Base-by-base conservation (phyloP, 192 early-diverging fungal species). In the Backusella tarrabulga region DNA sequence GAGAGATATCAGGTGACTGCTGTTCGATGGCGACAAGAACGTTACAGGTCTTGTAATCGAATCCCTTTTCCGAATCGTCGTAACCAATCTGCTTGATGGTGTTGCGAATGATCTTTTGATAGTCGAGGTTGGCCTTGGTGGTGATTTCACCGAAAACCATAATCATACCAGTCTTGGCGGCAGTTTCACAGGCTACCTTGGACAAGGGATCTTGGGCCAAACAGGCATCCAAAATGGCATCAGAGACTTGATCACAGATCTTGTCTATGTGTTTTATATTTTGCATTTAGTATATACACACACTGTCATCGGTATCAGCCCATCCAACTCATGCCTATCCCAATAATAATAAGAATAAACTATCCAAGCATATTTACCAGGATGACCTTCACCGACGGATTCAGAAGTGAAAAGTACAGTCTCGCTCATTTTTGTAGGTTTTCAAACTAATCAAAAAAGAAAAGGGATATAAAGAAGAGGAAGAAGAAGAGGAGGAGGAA, bases 11-110 rank as follows among this genome's bases (percentile, higher is more conserved):
- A 78, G 98, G 98, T 74, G 98, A 99, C 88, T 99, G 98, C 89
- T 98, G 96, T 88, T 99, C 98, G 82, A 99, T 98, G 85, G 97
- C 98, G 76, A 99, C 97, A 73, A 99, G 89, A 67, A 99, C 96
- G 87, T 99, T 99, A 90, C 98, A 99, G 83, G 98, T 99, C 93
- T 99, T 98, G 94, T 98, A 98, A 88, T 99, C 98, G 87, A 99
- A 99, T 79, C 98, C 97, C 92, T 99, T 99, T 83, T 88, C 85
- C 35, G 98, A 99, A 88, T 96, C 95, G 87, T 99, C 98, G 84
- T 98, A 99, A 78, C 98, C 98, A 81, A 99, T 99, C 81, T 96
- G 91, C 92, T 97, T 97, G 91, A 99, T 92, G 83, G 96, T 95
- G 85, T 97, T 90, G 88, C 98, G 96, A 84, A 99, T 97, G 83